These are phyloP conservation scores for Zygosaccharomyces kombuchaensis DNA, from an alignment of 805 yeast genomes.

Conservation along the genomic window DNA sequence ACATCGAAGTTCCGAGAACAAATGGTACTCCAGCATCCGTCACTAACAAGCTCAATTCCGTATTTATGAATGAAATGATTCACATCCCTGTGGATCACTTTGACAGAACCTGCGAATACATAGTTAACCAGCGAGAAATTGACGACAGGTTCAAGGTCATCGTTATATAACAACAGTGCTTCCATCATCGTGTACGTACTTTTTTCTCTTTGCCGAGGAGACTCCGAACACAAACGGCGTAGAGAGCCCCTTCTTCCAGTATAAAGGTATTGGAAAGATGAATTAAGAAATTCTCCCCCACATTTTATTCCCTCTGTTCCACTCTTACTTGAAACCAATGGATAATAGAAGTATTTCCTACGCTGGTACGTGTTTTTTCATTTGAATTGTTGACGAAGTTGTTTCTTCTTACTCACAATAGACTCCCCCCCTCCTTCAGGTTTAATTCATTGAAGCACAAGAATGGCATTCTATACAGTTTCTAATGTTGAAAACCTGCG, in stretches of 20 bases:
- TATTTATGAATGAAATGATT: constrained; percentile 28
- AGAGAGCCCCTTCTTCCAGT: not conserved
- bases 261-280: not conserved
- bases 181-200: constrained; percentile 3
- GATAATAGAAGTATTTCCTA: not conserved
- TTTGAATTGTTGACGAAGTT: not conserved
- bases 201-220: not conserved
- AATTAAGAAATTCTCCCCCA: not conserved
- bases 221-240: constrained; percentile 5
- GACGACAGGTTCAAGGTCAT: constrained; percentile 67
- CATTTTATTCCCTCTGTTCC: not conserved
- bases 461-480: constrained; percentile 35
- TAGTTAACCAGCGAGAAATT: constrained; percentile 59
- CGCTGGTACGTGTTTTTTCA: not conserved
- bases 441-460: not conserved
- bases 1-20: constrained; percentile 17
- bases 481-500: constrained; percentile 52
- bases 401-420: not conserved
- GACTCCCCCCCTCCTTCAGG: not conserved
- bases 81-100: constrained; percentile 45
- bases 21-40: constrained; percentile 18
- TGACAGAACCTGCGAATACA: constrained; percentile 66
- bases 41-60: constrained; percentile 33
- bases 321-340: not conserved
- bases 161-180: constrained; percentile 9